These are phyloP conservation scores for Cercospora zeae-maydis DNA, from an alignment of 2,329 filamentous ascomycete species.

Conservation along the genomic window DNA sequence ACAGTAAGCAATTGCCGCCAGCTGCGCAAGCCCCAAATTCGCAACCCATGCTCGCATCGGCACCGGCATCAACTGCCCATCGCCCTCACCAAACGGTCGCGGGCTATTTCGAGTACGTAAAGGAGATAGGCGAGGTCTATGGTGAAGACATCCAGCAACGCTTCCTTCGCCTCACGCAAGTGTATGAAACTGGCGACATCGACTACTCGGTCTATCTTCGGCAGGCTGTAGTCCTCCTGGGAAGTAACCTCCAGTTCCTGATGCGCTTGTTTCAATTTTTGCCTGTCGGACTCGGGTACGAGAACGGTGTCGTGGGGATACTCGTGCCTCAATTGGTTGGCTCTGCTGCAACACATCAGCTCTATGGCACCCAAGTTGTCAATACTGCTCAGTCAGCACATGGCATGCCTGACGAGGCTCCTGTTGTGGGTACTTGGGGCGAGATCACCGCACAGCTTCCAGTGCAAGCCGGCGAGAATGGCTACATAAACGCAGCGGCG, in stretches of 20 bases:
- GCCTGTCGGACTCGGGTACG: neutral
- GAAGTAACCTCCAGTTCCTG: neutral
- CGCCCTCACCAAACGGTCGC: neutral
- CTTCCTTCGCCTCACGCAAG: neutral
- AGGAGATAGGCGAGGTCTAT: neutral
- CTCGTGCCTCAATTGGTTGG: neutral
- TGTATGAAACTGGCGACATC: neutral
- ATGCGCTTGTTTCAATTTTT: neutral
- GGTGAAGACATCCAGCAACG: neutral
- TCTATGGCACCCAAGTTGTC: neutral
- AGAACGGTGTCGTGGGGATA: neutral
- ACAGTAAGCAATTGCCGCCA: neutral
- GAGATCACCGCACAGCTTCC: neutral
- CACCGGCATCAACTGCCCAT: neutral
- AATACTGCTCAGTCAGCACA: neutral
- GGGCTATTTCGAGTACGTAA: neutral
- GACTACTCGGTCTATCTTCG: neutral
- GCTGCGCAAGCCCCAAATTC: too few relatives aligned
- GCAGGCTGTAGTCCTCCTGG: neutral
- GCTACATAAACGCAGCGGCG: neutral
- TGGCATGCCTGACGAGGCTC: neutral
- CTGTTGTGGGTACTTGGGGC: neutral
- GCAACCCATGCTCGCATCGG: neutral
- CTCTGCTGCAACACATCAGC: neutral
- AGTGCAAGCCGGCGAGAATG: too few relatives aligned